These are phyloP conservation scores for Puccinia hordei DNA, from an alignment of 1,284 basidiomycete genomes.

Conservation along the genomic window DNA sequence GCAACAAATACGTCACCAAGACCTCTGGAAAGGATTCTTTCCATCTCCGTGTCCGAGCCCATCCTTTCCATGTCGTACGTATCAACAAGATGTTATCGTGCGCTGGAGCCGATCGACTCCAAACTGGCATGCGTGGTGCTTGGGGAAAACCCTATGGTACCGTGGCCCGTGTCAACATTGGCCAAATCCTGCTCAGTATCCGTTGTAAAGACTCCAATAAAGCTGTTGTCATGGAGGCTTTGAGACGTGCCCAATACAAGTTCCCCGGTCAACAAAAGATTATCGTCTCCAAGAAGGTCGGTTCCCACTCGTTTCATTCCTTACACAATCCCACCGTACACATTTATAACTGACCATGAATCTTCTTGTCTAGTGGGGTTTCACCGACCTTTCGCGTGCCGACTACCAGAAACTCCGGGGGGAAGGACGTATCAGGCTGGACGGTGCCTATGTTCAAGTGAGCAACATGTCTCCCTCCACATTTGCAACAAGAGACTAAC, in stretches of 20 bases:
- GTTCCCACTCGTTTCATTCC: neutral
- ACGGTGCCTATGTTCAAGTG: slow-evolving; percentile 46
- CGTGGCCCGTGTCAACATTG: slow-evolving; percentile 92
- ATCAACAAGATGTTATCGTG: slow-evolving; percentile 99
- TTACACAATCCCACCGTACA: no score
- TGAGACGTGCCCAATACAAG: slow-evolving; percentile 96
- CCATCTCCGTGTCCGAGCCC: slow-evolving; percentile 95
- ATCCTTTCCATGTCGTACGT: slow-evolving; percentile 97
- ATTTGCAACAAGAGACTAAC: neutral
- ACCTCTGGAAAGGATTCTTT: slow-evolving; percentile 97
- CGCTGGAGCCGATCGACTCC: slow-evolving; percentile 95
- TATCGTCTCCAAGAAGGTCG: slow-evolving; percentile 49
- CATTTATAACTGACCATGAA: neutral
- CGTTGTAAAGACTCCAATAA: slow-evolving; percentile 88
- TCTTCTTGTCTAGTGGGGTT: slow-evolving; percentile 36
- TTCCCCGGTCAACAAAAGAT: slow-evolving; percentile 52
- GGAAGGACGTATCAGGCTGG: slow-evolving; percentile 38
- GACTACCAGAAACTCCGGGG: slow-evolving; percentile 39
- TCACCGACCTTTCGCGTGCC: slow-evolving; percentile 42
- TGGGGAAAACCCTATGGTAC: slow-evolving; percentile 99
- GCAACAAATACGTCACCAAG: slow-evolving; percentile 99
- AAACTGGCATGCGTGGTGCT: slow-evolving; percentile 99
- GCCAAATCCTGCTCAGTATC: slow-evolving; percentile 94
- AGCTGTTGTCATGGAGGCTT: slow-evolving; percentile 89
- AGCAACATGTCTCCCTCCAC: neutral